Evolutionary conservation across 2,329 filamentous ascomycete genomes (phyloP), one percentile per base, ranked within the genome.

Genomic region (Phyllosticta citribraziliensis): DNA sequence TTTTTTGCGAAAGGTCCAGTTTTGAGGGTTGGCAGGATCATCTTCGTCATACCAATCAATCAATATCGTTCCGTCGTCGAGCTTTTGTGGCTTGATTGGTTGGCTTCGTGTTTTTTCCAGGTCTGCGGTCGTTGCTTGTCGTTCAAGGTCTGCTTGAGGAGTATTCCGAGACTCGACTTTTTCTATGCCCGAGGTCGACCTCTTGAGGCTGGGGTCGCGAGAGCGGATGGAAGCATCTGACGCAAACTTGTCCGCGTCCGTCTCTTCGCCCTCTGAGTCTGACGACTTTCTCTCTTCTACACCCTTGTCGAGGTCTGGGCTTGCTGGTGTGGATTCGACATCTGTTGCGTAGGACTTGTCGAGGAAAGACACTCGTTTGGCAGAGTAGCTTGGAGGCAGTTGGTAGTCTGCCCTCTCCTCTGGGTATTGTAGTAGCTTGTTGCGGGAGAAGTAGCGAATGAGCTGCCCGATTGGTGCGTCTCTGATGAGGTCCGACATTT

Each of bases 391-490:
- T 55, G 65, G 63, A 2, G 83, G 84, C 4, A 81, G 73, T 62
- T 78, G 67, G 65, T 85, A 87, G 65, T 75, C 82, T 22, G 78
- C 65, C 63, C 74, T 74, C 64, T 87, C 84, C 73, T 86, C 84
- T 17, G 83, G 83, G 63, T 86, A 86, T 62, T 79, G 76, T 12
- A 87, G 74, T 52, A 81, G 68, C 52, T 72, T 76, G 67, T 83
- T 84, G 33, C 72, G 70, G 2, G 83, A 82, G 59, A 79, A 56
- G 66, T 76, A 81, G 66, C 84, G 78, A 65, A 86, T 76, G 56
- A 85, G 65, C 65, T 86, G 83, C 65, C 84, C 84, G 64, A 85
- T 66, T 27, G 83, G 78, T 63, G 83, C 78, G 61, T 86, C 84
- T 68, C 82, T 75, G 61, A 86, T 73, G 4, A 79, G 64, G 63